These are phyloP conservation scores for Trichoderma sp. DNA, from an alignment of 2,329 filamentous ascomycete species.

Conservation along the genomic window DNA sequence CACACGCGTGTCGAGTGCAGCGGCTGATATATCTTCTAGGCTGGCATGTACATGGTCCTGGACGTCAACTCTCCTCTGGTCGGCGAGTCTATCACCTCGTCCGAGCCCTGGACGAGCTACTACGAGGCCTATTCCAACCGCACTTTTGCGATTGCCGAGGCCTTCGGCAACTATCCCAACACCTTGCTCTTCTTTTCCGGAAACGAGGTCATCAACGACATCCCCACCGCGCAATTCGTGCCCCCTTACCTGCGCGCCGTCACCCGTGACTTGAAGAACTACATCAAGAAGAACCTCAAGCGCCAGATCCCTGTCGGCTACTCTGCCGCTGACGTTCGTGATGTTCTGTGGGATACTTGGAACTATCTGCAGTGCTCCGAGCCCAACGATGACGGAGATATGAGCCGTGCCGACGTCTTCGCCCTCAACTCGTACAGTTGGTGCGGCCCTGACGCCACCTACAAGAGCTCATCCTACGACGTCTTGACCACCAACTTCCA, in stretches of 20 bases:
- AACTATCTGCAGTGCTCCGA: constrained; percentile 73
- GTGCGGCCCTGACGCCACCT: constrained; percentile 65
- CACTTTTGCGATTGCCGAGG: constrained; percentile 68
- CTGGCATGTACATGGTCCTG: constrained; percentile 70
- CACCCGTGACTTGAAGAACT: constrained; percentile 79
- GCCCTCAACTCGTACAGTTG: constrained; percentile 76
- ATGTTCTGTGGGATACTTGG: constrained; percentile 73
- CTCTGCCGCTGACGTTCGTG: constrained; percentile 77
- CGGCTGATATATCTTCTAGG: constrained; percentile 40
- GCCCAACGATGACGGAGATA: constrained; percentile 57
- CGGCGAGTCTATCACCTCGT: constrained; percentile 60
- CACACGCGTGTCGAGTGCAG: neutral
- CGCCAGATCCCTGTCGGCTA: constrained; percentile 77
- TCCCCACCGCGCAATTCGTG: constrained; percentile 60
- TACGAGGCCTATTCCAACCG: constrained; percentile 64
- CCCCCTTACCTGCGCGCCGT: constrained; percentile 76
- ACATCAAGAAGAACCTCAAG: constrained; percentile 71
- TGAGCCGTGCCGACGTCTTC: constrained; percentile 73
- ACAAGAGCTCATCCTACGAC: constrained; percentile 65
- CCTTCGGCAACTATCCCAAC: constrained; percentile 69
- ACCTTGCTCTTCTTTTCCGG: constrained; percentile 75
- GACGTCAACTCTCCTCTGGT: constrained; percentile 69
- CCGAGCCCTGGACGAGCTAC: constrained; percentile 63
- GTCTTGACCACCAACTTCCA: constrained; percentile 67
- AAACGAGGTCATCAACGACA: constrained; percentile 76